A percentile compares a stretch with the other conserved stretches of the same genome.
These are phyloP conservation scores for Nothopassalora personata DNA, from an alignment of 2,329 filamentous ascomycete genomes.

Conservation along the genomic window DNA sequence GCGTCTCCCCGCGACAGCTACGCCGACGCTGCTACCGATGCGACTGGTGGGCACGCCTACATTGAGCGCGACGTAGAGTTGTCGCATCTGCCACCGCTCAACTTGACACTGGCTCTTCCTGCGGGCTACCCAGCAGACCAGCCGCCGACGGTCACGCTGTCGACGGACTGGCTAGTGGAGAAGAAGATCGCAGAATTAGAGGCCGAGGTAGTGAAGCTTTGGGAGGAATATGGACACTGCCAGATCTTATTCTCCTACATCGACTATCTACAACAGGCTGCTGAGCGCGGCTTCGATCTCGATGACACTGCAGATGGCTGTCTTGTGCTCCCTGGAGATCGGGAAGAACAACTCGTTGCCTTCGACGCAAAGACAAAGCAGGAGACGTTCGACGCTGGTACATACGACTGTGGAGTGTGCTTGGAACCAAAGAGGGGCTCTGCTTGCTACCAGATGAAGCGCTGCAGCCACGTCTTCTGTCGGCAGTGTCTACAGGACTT, in stretches of 20 bases:
- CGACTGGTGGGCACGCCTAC: constrained; percentile 7
- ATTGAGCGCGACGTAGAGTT: constrained; percentile 43
- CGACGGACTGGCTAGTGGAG: constrained; percentile 50
- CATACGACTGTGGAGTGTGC: constrained; percentile 83
- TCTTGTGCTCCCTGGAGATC: constrained; percentile 43
- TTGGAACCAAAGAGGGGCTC: constrained; percentile 86
- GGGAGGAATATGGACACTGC: constrained; percentile 56
- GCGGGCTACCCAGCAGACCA: constrained; percentile 50
- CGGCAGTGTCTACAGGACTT: constrained; percentile 80
- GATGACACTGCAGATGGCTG: constrained; percentile 36
- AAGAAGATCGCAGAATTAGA: constrained; percentile 42
- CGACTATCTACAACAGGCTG: constrained; percentile 54
- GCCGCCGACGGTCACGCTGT: constrained; percentile 48
- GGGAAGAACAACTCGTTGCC: constrained; percentile 68
- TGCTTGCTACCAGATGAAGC: constrained; percentile 67
- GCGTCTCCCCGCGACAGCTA: not conserved
- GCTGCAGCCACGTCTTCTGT: constrained; percentile 90
- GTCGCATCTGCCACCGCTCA: constrained; percentile 53
- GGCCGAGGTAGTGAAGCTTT: constrained; percentile 46
- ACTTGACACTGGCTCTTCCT: constrained; percentile 49
- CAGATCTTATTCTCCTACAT: constrained; percentile 57
- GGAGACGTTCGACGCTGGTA: constrained; percentile 72
- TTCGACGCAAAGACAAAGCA: constrained; percentile 71
- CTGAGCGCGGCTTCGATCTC: constrained; percentile 52
- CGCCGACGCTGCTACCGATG: constrained; percentile 8